Evolutionary conservation across 2,329 filamentous ascomycete genomes (phyloP), one percentile per base, ranked within the genome.

Genomic region (Pseudopyrenochaeta lycopersici): DNA sequence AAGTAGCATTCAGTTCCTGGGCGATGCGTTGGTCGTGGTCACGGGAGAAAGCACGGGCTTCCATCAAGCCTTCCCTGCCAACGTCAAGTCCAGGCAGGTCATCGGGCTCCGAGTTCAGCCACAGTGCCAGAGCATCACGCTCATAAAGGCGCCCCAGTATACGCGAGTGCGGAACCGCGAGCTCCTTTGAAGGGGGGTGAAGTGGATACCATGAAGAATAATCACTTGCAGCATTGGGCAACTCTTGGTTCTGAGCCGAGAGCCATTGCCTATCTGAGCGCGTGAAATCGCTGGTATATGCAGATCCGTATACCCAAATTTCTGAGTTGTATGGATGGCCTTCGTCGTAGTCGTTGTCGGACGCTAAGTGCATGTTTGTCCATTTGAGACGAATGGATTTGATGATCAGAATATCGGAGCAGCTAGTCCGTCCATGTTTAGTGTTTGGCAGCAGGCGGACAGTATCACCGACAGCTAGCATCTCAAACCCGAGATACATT

Each of bases 61-160:
- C 71, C 0, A 77, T 43, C 1, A 84, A 70, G 2, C 80, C 78
- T 11, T 72, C 63, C 0, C 83, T 62, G n/a, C 86, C 85, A 9
- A 74, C 68, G 11, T 75, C 73, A 1, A 85, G 66, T 1, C 51
- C 43, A 0, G 63, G 48, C 7, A 38, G 35, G 3, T 58, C 18
- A 12, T 49, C 30, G 2, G 47, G 7, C 1, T 62, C 49, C 1
- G 55, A n/a, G 54, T 76, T 70, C 23, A 82, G 79, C 68, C 81
- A 80, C 1, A 79, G 64, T 0, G 74, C 60, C 60, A 84, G 77
- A 0, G 82, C 82, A 3, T 79, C 75, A 2, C 76, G 76, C 63
- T 86, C 84, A 52, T 80, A 81, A 49, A 83, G 78, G 0, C 85
- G 83, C 1, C 85, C 83, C 0, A 87, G 61, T 3, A 87, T 68